A percentile compares a stretch with the other conserved stretches of the same genome.
phyloP scores from a whole-genome alignment of 257 asterid genomes.

The Plantago ovata region DNA sequence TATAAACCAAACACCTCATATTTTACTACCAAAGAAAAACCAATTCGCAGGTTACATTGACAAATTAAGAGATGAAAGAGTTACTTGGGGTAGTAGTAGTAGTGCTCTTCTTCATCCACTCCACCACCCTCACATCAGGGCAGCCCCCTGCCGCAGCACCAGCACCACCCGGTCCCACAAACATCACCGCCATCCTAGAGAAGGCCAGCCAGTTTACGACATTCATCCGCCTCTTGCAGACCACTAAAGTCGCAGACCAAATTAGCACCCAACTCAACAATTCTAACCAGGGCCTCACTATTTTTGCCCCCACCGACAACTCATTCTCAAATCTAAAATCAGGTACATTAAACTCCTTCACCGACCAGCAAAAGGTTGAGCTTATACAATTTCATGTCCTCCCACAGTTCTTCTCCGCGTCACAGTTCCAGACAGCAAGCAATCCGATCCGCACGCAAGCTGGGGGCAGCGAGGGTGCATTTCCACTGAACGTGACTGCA shows the following conservation, averaged over 20 bases:
- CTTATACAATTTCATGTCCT: constrained; percentile 36
- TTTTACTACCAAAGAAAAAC: neutral
- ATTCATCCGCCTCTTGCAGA: constrained; percentile 46
- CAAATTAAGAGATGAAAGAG: neutral
- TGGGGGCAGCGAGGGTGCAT: constrained; percentile 29
- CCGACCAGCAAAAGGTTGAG: constrained; percentile 32
- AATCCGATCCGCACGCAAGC: constrained; percentile 42
- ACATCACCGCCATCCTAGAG: constrained; percentile 44
- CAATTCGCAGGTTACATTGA: neutral
- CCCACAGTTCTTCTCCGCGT: constrained; percentile 25
- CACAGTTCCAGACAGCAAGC: constrained; percentile 39
- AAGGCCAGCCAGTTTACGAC: constrained; percentile 39
- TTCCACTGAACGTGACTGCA: constrained; percentile 36
- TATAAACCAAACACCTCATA: no score
- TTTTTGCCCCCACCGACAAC: constrained; percentile 41
- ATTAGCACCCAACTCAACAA: constrained; percentile 36
- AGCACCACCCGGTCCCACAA: constrained; percentile 40
- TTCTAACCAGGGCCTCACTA: constrained; percentile 36
- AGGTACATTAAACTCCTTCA: constrained; percentile 34
- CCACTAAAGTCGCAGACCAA: constrained; percentile 40
- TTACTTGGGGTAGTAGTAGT: no score
- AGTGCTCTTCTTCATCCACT: constrained; percentile 2
- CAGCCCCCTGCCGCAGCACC: constrained; percentile 46
- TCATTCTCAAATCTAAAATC: constrained; percentile 35
- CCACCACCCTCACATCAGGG: constrained; percentile 19